These are phyloP conservation scores for Globisporangium iwayamae DNA, from an alignment of 352 stramenopile species.

Conservation along the genomic window DNA sequence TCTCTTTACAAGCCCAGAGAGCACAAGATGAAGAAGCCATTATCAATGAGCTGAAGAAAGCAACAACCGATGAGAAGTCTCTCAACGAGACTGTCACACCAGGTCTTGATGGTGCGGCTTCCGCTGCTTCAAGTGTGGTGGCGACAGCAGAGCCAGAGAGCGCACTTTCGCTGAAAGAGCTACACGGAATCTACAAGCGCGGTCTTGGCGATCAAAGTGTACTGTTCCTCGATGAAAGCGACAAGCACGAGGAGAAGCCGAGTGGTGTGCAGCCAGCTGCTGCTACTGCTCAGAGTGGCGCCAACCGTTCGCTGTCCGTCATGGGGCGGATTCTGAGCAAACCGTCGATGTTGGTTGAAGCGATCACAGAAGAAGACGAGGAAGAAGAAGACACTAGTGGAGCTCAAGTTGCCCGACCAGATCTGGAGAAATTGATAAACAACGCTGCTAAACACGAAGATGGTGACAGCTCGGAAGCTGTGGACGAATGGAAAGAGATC, in stretches of 20 bases:
- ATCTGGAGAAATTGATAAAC: constrained; percentile 17
- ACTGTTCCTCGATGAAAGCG: constrained; percentile 36
- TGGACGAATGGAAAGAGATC: constrained; percentile 62
- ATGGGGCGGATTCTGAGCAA: constrained; percentile 50
- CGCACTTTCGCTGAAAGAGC: constrained; percentile 51
- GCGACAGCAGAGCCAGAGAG: constrained; percentile 12
- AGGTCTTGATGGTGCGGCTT: neutral
- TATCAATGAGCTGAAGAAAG: constrained; percentile 38
- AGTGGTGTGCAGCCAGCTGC: neutral
- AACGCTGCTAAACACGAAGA: constrained; percentile 3
- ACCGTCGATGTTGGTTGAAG: constrained; percentile 24
- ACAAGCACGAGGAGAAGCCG: constrained; percentile 9
- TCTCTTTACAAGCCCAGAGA: constrained; percentile 24
- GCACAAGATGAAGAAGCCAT: constrained; percentile 34
- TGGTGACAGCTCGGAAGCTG: constrained; percentile 3
- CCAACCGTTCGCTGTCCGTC: constrained; percentile 22
- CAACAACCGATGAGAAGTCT: constrained; percentile 35
- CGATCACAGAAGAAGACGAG: constrained; percentile 40
- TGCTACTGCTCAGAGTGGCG: neutral
- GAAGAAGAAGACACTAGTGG: constrained; percentile 17
- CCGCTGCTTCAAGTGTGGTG: neutral
- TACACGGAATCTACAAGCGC: constrained; percentile 81
- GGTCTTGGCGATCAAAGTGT: constrained; percentile 72
- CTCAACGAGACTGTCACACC: constrained; percentile 1
- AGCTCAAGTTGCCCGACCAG: neutral